Percentiles rank a stretch among this genome's conserved stretches.
These are phyloP conservation scores for Plasmodium coatneyi DNA, from an alignment of 169 alveolate species.

Conservation along the genomic window DNA sequence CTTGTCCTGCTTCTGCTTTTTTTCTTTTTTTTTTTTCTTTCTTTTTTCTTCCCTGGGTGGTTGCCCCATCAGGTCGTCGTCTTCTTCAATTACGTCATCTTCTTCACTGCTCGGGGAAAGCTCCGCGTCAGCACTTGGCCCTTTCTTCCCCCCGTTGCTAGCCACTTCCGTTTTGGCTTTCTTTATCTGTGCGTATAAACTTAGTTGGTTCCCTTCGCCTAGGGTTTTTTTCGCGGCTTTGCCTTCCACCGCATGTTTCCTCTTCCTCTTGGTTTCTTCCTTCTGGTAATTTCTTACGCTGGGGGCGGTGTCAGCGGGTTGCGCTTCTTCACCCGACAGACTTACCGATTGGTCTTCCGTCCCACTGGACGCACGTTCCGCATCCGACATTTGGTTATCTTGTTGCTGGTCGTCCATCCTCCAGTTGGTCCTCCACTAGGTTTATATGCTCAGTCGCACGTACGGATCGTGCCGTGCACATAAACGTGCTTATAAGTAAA, in stretches of 20 bases:
- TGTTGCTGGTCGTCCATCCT: neutral
- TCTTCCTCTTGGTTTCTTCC: slow-evolving; percentile 5
- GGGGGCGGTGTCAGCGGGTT: neutral
- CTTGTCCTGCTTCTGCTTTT: neutral
- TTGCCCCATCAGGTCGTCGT: neutral
- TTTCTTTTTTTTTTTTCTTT: neutral
- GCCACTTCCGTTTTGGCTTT: neutral
- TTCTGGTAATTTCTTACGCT: neutral
- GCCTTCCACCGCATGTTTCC: slow-evolving; percentile 34
- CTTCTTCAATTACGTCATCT: neutral
- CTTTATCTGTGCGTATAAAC: slow-evolving; percentile 35
- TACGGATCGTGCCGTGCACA: neutral
- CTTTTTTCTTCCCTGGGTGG: neutral
- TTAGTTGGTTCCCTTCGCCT: slow-evolving; percentile 7
- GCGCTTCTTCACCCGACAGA: neutral
- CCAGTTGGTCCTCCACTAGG: neutral
- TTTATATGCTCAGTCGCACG: neutral
- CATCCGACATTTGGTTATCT: neutral
- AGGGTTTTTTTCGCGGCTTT: slow-evolving; percentile 12
- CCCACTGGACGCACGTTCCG: neutral
- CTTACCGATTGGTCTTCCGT: neutral
- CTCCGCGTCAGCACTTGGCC: neutral
- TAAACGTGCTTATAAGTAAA: neutral
- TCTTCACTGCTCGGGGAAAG: neutral
- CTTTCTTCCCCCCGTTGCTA: neutral